phyloP scores from a whole-genome alignment of 139 green algal genomes.

The Tetraselmis striata region DNA sequence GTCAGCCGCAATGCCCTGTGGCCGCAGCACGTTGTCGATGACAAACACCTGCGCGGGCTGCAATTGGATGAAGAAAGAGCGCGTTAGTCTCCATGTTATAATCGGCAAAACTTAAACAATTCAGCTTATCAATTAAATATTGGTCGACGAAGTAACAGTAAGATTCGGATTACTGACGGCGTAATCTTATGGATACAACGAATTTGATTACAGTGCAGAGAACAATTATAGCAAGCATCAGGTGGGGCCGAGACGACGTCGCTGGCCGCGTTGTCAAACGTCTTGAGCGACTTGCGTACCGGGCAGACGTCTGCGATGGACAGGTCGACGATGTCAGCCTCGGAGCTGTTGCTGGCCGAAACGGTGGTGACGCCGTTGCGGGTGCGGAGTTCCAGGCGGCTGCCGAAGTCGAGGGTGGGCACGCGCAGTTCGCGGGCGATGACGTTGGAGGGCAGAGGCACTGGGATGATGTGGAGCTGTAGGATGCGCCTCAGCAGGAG shows the following conservation, averaged over 20 bases:
- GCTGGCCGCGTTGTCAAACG: no score
- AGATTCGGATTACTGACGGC: no score
- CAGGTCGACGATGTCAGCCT: not conserved
- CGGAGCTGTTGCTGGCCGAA: not conserved
- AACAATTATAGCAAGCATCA: no score
- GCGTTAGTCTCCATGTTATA: no score
- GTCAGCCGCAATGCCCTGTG: not conserved
- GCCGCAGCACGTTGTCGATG: not conserved
- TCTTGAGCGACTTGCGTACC: no score
- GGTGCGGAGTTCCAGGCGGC: not conserved
- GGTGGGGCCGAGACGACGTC: no score
- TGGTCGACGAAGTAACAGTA: no score
- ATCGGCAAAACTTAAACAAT: no score
- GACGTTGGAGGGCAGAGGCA: not conserved
- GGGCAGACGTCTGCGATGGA: not conserved
- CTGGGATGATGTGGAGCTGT: not conserved
- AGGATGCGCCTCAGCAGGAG: not conserved
- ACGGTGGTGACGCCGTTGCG: not conserved
- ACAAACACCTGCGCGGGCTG: not conserved
- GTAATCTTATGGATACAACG: no score
- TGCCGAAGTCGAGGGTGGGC: not conserved
- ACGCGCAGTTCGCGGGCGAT: not conserved
- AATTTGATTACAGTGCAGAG: no score
- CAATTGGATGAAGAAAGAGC: no score
- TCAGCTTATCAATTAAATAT: no score